Base-by-base conservation (phyloP, 306 rosid species). In the Fagus sylvatica region DNA sequence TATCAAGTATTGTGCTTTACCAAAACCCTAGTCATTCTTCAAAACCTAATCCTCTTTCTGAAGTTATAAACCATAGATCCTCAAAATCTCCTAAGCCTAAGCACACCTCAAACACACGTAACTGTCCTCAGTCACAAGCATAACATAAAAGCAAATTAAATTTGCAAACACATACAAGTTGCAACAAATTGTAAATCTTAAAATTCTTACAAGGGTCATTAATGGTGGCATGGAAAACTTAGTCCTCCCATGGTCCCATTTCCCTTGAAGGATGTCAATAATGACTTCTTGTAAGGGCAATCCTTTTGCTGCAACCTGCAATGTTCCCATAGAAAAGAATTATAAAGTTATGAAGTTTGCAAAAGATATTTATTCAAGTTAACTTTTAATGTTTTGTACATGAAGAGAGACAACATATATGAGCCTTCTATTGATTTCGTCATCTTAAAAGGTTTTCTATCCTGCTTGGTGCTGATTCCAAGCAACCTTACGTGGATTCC, bases 151-250 rank as follows among this genome's bases (percentile, higher is more conserved):
- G 30, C 34, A 6, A 16, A 40, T 41, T 9, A 22, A 28, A 69
- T 39, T 48, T 69, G 30, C 70, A 46, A 76, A 74, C 68, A 57
- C 41, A 73, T 65, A 78, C 34, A 53, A 75, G 36, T 36, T 15
- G 33, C 10, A 65, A 80, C 57, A 57, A 71, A 51, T 36, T 36
- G 73, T 65, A 66, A 74, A 81, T 76, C 51, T 55, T 10, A 64
- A 79, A 76, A 74, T 78, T 85, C 96, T 88, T 87, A 95, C 98
- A 64, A 95, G 98, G 83, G 87, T 91, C 99, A 95, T 88, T 85
- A 93, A 82, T 76, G 99, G 98, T 76, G 99, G 99, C 84, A 95
- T 85, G 78, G 93, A 93, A 87, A 95, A 91, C 83, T 87, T 87
- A 5, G 90, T 86, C 79, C 90, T 89, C 83, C 86, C 93, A 78